Evolutionary conservation across 225 moss, liverwort and hornwort genomes (phyloP).

Genomic region (Anthoceros angustus): DNA sequence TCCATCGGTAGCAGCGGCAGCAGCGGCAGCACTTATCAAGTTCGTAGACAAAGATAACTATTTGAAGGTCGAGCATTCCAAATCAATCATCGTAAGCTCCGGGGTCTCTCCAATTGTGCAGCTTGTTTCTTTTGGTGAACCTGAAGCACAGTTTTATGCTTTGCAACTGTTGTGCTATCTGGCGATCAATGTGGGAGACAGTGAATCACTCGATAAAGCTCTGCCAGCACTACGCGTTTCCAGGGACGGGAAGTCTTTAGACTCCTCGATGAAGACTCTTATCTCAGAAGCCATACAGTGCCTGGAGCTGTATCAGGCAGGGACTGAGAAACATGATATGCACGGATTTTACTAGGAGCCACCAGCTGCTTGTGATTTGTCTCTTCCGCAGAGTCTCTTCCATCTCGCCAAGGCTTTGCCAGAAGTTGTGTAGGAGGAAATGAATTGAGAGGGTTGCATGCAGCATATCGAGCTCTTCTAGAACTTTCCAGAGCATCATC

Average conservation of each 20-base stretch:
- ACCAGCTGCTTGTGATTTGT: too few relatives aligned
- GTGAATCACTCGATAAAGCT: conserved; percentile 22
- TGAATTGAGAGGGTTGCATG: too few relatives aligned
- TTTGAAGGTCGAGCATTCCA: conserved; percentile 38
- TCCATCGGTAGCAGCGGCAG: conserved; percentile 32
- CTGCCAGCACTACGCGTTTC: conserved; percentile 20
- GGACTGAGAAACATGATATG: not conserved
- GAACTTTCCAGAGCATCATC: too few relatives aligned
- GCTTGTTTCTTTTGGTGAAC: conserved; percentile 20
- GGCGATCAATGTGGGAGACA: conserved; percentile 29
- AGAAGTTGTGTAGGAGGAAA: too few relatives aligned
- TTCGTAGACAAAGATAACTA: conserved; percentile 36
- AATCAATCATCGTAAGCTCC: conserved; percentile 18
- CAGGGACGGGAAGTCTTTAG: conserved; percentile 20
- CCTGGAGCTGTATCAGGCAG: conserved; percentile 24
- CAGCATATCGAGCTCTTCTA: too few relatives aligned
- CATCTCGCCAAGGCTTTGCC: too few relatives aligned
- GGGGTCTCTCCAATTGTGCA: conserved; percentile 26
- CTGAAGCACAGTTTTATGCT: conserved; percentile 19
- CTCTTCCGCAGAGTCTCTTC: too few relatives aligned
- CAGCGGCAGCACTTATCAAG: conserved; percentile 38
- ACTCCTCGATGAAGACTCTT: conserved; percentile 12
- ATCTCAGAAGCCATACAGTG: conserved; percentile 21
- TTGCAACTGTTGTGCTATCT: conserved; percentile 25
- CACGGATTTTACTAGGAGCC: not conserved